Evolutionary conservation across 495 filamentous ascomycete species (phyloP).

Genomic region (Trichocladium antarcticum): DNA sequence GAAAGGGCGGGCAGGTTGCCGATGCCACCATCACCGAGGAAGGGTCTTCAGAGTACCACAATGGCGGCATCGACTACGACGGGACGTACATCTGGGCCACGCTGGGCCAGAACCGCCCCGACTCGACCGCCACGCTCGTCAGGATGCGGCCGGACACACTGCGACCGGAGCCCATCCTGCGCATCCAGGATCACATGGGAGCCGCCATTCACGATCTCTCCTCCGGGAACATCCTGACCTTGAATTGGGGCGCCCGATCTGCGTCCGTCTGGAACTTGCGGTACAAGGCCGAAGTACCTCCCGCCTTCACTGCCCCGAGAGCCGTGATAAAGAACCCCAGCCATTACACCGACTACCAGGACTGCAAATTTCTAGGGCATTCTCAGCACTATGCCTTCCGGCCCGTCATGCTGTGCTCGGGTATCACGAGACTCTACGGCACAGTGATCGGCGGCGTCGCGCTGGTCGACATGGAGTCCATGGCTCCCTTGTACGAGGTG

Average conservation of each 20-base stretch:
- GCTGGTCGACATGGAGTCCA: slow-evolving; percentile 27
- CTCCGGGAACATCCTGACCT: slow-evolving; percentile 21
- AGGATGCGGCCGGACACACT: slow-evolving; percentile 24
- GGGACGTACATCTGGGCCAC: slow-evolving; percentile 31
- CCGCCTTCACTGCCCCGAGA: slow-evolving; percentile 20
- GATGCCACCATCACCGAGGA: slow-evolving; percentile 24
- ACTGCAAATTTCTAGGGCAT: slow-evolving; percentile 33
- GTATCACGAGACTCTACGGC: slow-evolving; percentile 20
- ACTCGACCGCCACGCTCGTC: slow-evolving; percentile 29
- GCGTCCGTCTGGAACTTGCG: slow-evolving; percentile 23
- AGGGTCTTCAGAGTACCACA: slow-evolving; percentile 23
- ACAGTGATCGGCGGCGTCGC: slow-evolving; percentile 28
- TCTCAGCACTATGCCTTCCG: slow-evolving; percentile 11
- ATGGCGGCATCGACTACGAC: slow-evolving; percentile 33
- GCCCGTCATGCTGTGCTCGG: slow-evolving; percentile 31
- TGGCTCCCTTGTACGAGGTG: slow-evolving; percentile 27
- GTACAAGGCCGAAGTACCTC: slow-evolving; percentile 14
- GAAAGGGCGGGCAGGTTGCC: slow-evolving; percentile 25
- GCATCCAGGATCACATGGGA: slow-evolving; percentile 27
- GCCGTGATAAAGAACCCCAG: slow-evolving; percentile 17
- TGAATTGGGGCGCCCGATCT: slow-evolving; percentile 29
- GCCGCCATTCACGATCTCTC: slow-evolving; percentile 26
- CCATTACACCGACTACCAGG: slow-evolving; percentile 30
- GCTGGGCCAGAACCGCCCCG: slow-evolving; percentile 29
- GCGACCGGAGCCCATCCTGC: slow-evolving; percentile 19